Evolutionary conservation across 192 early-diverging fungal genomes (phyloP).

Genomic region (Coemansia umbellata): DNA sequence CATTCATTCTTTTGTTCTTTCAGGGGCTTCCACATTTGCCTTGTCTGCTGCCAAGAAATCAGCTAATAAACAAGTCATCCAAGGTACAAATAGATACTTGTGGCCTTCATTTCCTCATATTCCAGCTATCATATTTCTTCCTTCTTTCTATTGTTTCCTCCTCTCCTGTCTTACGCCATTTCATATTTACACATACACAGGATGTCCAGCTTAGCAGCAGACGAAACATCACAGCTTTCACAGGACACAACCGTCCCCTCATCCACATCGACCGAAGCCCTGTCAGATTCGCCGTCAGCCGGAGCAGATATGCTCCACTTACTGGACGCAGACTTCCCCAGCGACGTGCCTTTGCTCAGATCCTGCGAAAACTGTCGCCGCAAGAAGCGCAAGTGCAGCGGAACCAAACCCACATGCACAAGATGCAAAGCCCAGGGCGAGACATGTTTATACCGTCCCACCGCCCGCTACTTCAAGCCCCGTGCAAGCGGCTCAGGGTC

Average conservation of each 20-base stretch:
- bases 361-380: conserved; percentile 48
- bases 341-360: conserved; percentile 32
- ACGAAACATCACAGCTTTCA: background rate
- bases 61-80: too few species aligned
- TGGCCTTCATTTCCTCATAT: too few species aligned
- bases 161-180: background rate
- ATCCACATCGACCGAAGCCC: too few species aligned
- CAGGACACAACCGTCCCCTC: too few species aligned
- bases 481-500: background rate
- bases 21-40: too few species aligned
- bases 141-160: background rate
- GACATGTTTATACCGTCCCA: conserved; percentile 31
- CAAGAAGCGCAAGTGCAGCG: conserved; percentile 51
- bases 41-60: conserved; percentile 4
- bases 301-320: too few species aligned
- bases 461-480: conserved; percentile 38
- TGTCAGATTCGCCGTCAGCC: too few species aligned
- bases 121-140: too few species aligned
- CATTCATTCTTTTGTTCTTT: background rate
- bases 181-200: background rate
- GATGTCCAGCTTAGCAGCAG: background rate
- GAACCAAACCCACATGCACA: conserved; percentile 33
- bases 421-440: conserved; percentile 36
- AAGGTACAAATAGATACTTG: too few species aligned
- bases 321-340: conserved; percentile 4